phyloP scores from a whole-genome alignment of 352 stramenopile species.

The Globisporangium acanthophoron region DNA sequence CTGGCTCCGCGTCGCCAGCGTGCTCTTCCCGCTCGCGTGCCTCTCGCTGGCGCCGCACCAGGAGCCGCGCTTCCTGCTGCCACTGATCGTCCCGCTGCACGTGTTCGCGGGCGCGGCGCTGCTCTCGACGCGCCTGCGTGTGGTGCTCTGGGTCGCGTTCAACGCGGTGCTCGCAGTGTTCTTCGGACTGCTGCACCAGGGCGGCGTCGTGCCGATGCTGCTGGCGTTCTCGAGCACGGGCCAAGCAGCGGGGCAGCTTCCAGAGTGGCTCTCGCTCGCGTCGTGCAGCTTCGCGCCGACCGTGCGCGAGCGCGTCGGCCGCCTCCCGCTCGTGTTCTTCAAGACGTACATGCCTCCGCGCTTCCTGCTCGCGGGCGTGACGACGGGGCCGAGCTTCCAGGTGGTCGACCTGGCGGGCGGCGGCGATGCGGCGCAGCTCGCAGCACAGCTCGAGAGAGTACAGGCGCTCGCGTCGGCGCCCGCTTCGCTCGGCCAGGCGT shows the following conservation, averaged over 20 bases:
- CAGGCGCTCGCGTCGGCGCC: not conserved
- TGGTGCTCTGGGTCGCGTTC: conserved; percentile 43
- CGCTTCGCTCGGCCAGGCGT: conserved; percentile 4
- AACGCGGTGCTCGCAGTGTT: conserved; percentile 49
- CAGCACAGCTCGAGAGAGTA: conserved; percentile 8
- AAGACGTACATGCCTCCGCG: conserved; percentile 82
- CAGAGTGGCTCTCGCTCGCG: conserved; percentile 5
- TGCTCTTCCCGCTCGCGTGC: conserved; percentile 66
- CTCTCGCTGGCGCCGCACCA: conserved; percentile 93
- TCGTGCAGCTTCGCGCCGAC: conserved; percentile 26
- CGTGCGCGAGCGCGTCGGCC: conserved; percentile 5
- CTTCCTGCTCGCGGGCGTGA: conserved; percentile 46
- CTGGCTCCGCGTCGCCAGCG: conserved; percentile 22
- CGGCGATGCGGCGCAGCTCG: conserved; percentile 5
- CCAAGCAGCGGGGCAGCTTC: not conserved
- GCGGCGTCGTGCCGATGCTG: conserved; percentile 55
- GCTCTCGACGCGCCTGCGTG: conserved; percentile 1
- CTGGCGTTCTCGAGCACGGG: conserved; percentile 28
- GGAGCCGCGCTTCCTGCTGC: conserved; percentile 90
- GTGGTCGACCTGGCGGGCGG: conserved; percentile 50
- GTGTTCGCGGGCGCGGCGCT: conserved; percentile 29
- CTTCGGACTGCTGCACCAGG: conserved; percentile 71
- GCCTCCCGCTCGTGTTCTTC: conserved; percentile 49
- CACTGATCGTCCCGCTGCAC: conserved; percentile 80
- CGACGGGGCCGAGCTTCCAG: conserved; percentile 19